Base-by-base conservation (phyloP, 139 green algal species). In the Zygnema cylindricum region DNA sequence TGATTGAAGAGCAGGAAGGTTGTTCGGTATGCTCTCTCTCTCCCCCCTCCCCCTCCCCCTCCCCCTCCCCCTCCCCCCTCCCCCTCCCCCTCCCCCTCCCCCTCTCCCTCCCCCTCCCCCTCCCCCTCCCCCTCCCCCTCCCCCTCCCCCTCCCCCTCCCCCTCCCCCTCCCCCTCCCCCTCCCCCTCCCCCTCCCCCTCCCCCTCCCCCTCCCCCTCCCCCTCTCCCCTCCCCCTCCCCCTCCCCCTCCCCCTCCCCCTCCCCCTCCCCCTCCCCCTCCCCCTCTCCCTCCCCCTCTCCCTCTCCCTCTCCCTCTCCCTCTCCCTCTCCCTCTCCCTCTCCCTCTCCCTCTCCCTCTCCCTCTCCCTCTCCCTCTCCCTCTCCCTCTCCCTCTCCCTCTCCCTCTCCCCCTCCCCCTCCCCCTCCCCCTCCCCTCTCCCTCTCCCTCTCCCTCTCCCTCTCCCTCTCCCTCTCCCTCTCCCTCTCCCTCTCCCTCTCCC, bases 1-100 rank as follows among this genome's bases (percentile, higher is more conserved):
- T 33, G 75, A 2, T 84, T 21, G 77, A 84, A 41, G 21, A 49
- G 25, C 77, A 84, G 22, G 77, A 84, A 33, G 77, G 77, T 11
- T 84, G 77, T 11, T 33, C 35, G 35, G 77, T 84, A 63, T 16
- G 49, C 7, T 16, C 49, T 63, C 16, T 63, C 49, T 79, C 7
- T 3, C 39, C 38, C 16, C 71, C 38, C 11, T 11, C 16, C 11
- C 71, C 16, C 71, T 79, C 71, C 71, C 11, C 40, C 71, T 25
- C 11, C 71, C 3, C 83, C 77, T 49, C 3, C 11, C 71, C 71
- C 11, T 49, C 3, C 71, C 11, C 11, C 71, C 71, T 11, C 3
- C 11, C 11, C 40, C 71, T 49, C 11, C 40, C 16, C 71, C 11
- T 49, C 71, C 40, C n/a, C n/a, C n/a, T n/a, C n/a, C n/a, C n/a